phyloP scores from a whole-genome alignment of 495 filamentous ascomycete species.

The Annulohypoxylon nitens region DNA sequence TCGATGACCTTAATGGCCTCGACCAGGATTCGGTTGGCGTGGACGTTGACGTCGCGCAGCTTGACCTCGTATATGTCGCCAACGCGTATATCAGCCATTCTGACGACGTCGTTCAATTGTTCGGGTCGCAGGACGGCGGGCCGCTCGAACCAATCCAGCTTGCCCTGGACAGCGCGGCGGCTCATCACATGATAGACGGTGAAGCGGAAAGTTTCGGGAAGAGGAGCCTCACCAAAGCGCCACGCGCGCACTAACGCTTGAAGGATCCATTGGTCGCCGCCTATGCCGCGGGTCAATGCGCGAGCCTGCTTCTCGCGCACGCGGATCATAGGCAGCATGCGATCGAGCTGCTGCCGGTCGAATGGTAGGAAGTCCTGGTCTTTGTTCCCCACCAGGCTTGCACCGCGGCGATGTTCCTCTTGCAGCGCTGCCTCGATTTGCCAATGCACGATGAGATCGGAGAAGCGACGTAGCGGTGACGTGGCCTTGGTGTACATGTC shows the following conservation, averaged over 20 bases:
- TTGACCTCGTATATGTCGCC: constrained; percentile 72
- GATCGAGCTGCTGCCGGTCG: constrained; percentile 66
- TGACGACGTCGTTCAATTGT: constrained; percentile 50
- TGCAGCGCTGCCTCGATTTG: constrained; percentile 88
- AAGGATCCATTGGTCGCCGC: constrained; percentile 68
- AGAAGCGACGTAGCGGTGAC: constrained; percentile 85
- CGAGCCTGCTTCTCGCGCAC: constrained; percentile 62
- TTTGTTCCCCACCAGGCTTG: constrained; percentile 61
- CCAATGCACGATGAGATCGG: constrained; percentile 88
- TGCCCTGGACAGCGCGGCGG: constrained; percentile 42
- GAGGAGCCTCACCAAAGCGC: constrained; percentile 71
- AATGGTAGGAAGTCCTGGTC: constrained; percentile 71
- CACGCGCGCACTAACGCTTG: constrained; percentile 81
- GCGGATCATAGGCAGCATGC: constrained; percentile 63
- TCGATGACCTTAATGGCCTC: constrained; percentile 63
- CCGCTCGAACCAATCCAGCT: constrained; percentile 58
- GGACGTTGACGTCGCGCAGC: constrained; percentile 69
- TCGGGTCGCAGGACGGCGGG: constrained; percentile 50
- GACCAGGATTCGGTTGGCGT: constrained; percentile 63
- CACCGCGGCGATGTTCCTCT: constrained; percentile 71
- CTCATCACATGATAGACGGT: constrained; percentile 53
- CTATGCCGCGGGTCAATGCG: constrained; percentile 49
- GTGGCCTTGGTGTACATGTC: constrained; percentile 83
- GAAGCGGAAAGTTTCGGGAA: constrained; percentile 75
- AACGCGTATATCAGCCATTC: constrained; percentile 52